Conservation (phyloP, 768 basidiomycete genomes). For the Arthromyces matolae region DNA sequence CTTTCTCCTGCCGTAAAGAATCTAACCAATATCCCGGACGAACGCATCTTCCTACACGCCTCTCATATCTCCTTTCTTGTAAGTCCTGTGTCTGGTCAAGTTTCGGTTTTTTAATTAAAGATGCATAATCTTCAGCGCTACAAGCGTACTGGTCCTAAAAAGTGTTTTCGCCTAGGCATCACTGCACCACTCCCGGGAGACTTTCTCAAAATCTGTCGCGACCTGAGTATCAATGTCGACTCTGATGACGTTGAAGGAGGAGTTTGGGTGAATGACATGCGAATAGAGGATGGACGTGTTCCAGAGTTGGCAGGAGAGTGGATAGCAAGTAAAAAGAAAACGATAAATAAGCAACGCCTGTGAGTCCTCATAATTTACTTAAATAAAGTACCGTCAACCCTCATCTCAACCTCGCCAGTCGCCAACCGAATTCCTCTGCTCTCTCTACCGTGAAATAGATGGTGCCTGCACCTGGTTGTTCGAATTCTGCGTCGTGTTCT, state of each 20-base stretch:
- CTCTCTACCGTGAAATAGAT: conserved; percentile 8
- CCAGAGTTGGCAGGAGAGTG: conserved; percentile 36
- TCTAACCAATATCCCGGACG: conserved; percentile 31
- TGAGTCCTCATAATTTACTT: not conserved
- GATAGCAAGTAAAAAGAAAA: conserved; percentile 17
- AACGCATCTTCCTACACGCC: conserved; percentile 60
- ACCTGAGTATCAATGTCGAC: conserved; percentile 40
- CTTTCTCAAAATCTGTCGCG: conserved; percentile 48
- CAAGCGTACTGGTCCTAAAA: conserved; percentile 36
- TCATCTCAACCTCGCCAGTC: not conserved
- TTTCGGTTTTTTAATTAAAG: not conserved
- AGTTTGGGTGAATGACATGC: conserved; percentile 41
- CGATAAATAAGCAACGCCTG: not conserved
- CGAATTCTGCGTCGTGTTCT: conserved; percentile 24
- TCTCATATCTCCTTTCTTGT: conserved; percentile 55
- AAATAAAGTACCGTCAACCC: not conserved
- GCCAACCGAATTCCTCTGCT: too few species aligned
- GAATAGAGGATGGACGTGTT: conserved; percentile 29
- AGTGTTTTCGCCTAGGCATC: conserved; percentile 50
- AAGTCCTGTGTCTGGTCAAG: conserved; percentile 27
- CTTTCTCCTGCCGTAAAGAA: conserved; percentile 23
- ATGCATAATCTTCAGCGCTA: conserved; percentile 41
- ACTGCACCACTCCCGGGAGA: conserved; percentile 55
- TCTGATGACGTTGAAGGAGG: conserved; percentile 39
- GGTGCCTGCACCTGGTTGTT: conserved; percentile 13